Evolutionary conservation across 75 land plant species (phyloP), one percentile per base, ranked within the genome.

Genomic region (Chamaecyparis obtusa): DNA sequence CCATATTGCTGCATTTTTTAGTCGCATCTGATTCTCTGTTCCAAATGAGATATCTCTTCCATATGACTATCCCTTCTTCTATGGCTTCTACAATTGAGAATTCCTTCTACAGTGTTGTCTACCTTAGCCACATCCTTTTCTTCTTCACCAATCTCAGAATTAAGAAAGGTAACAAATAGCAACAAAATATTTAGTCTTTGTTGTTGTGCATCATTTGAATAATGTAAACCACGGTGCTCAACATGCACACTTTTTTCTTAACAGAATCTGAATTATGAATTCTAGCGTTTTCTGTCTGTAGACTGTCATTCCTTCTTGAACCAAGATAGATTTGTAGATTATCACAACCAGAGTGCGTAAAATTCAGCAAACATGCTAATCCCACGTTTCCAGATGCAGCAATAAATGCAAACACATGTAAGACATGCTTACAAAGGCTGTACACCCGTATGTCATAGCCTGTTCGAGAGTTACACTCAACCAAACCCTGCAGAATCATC

Each of bases 331-430:
- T 51, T 81, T 44, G 83, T 84, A 36, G 9, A 35, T 84, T 51
- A 4, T 84, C 55, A 64, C 64, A 55, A 36, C 27, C 85, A 55
- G 83, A 81, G 32, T 55, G 21, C 64, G 19, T 84, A 14, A n/a
- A 84, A 51, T 6, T 55, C 30, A 84, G 55, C 56, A 84, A 84
- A 35, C 85, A 84, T 51, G 64, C 21, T 84, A 84, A 19, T 33
- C 64, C 64, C 35, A 84, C 54, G 21, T 55, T 54, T 35, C 85
- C 85, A 30, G 85, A 84, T 84, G 85, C 85, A 55, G 64, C 85
- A 84, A 84, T 84, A 84, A 84, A 84, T 33, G 64, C 37, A 37
- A 84, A 64, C 17, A 84, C 64, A 55, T 84, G 85, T 55, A 84
- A 55, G 33, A 64, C 64, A 55, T 60, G 36, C 85, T 60, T 49